Conservation (phyloP, 2,329 filamentous ascomycete species). For the Diplodia scrobiculata region DNA sequence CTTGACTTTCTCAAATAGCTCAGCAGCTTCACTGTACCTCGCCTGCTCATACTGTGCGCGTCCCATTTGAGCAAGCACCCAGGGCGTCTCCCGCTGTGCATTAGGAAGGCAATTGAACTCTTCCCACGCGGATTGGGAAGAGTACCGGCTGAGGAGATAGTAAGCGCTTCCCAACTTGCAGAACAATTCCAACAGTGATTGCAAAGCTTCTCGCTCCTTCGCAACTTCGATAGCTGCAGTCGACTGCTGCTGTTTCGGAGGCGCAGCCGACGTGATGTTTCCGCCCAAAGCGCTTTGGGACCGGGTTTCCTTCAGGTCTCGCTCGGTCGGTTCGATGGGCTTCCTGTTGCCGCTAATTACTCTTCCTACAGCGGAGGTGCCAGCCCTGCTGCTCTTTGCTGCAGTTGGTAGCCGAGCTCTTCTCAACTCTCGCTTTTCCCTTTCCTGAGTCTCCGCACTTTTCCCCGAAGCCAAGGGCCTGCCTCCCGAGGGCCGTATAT, state of each 20-base stretch:
- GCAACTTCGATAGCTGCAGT: slow-evolving; percentile 42
- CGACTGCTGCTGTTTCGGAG: slow-evolving; percentile 34
- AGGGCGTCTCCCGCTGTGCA: slow-evolving; percentile 83
- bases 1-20: slow-evolving; percentile 77
- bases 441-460: slow-evolving; percentile 56
- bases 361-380: slow-evolving; percentile 74
- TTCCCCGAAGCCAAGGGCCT: slow-evolving; percentile 62
- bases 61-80: slow-evolving; percentile 88
- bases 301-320: slow-evolving; percentile 65
- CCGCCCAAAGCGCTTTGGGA: slow-evolving; percentile 38
- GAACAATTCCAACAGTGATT: slow-evolving; percentile 76
- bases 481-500: slow-evolving; percentile 65
- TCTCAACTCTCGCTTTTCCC: slow-evolving; percentile 72
- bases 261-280: slow-evolving; percentile 32
- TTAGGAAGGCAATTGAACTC: slow-evolving; percentile 70
- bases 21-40: slow-evolving; percentile 82
- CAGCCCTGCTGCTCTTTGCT: slow-evolving; percentile 63
- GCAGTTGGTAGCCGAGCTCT: slow-evolving; percentile 73
- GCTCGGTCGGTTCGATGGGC: slow-evolving; percentile 62
- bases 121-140: slow-evolving; percentile 74
- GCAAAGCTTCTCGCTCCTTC: slow-evolving; percentile 71
- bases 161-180: slow-evolving; percentile 81
- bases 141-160: slow-evolving; percentile 74
- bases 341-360: slow-evolving; percentile 91
- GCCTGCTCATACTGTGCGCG: slow-evolving; percentile 90